Evolutionary conservation across 2,329 filamentous ascomycete genomes (phyloP).

Genomic region (Cordyceps javanica): DNA sequence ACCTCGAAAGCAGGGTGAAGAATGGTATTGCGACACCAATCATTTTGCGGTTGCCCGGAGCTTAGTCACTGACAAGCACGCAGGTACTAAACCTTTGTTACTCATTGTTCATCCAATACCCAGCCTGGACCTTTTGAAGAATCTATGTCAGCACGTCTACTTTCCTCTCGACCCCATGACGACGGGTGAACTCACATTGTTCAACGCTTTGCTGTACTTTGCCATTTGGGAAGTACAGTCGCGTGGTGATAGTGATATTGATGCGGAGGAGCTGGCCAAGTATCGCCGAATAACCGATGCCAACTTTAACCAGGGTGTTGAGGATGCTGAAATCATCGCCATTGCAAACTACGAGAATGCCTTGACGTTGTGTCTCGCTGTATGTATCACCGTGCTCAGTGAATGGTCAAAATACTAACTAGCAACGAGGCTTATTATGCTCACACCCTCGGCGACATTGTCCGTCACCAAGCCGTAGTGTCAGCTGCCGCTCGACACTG

Average conservation of each 20-base stretch:
- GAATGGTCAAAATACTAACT: not conserved
- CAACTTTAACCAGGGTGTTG: conserved; percentile 15
- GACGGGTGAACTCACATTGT: conserved; percentile 14
- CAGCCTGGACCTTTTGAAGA: conserved; percentile 13
- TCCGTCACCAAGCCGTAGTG: conserved; percentile 16
- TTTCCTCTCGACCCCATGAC: conserved; percentile 17
- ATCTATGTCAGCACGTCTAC: conserved; percentile 16
- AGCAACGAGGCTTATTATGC: conserved; percentile 14
- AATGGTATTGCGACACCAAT: not conserved
- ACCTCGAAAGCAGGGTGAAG: not conserved
- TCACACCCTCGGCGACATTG: conserved; percentile 15
- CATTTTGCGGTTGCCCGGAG: not conserved
- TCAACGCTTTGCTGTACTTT: conserved; percentile 16
- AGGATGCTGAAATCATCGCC: conserved; percentile 14
- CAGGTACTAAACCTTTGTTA: conserved; percentile 1
- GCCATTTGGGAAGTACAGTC: conserved; percentile 16
- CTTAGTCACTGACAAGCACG: not conserved
- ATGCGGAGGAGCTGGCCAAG: conserved; percentile 8
- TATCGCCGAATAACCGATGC: conserved; percentile 12
- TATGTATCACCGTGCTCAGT: not conserved
- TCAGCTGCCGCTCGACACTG: conserved; percentile 17
- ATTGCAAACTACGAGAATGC: conserved; percentile 15
- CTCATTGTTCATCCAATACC: conserved; percentile 17
- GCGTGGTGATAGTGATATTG: conserved; percentile 8
- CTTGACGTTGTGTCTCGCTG: conserved; percentile 14